Conservation (phyloP, 2,329 filamentous ascomycete genomes). For the Pseudogymnoascus sp. region DNA sequence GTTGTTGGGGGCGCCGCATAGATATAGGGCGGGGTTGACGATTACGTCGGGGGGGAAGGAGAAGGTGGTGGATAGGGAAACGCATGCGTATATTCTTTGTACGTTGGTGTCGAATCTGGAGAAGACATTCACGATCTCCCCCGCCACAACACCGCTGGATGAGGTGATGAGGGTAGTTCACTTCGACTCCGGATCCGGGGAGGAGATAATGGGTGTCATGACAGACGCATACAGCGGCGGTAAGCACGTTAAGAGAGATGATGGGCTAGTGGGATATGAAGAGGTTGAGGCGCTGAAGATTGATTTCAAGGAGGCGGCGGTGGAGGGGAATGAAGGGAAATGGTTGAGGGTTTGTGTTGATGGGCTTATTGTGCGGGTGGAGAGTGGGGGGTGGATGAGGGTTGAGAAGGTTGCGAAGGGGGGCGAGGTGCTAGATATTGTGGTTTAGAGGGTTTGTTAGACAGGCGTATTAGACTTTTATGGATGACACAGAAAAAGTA, state of each 20-base stretch:
- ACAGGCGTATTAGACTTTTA: conserved; percentile 10
- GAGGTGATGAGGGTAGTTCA: conserved; percentile 63
- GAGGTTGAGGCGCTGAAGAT: conserved; percentile 60
- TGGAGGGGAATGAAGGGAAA: conserved; percentile 40
- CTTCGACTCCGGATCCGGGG: conserved; percentile 59
- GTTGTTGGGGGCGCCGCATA: conserved; percentile 57
- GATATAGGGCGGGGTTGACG: conserved; percentile 40
- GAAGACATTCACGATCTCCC: conserved; percentile 73
- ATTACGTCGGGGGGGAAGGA: conserved; percentile 25
- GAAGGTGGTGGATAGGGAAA: conserved; percentile 24
- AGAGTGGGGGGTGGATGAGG: conserved; percentile 61
- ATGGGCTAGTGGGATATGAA: conserved; percentile 63
- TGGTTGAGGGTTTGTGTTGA: conserved; percentile 92
- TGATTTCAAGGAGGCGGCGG: conserved; percentile 57
- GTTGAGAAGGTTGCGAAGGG: conserved; percentile 43
- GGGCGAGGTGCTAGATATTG: conserved; percentile 21
- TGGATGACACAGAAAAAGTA: background rate
- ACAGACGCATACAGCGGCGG: conserved; percentile 51
- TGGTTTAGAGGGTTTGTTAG: conserved; percentile 14
- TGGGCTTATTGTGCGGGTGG: conserved; percentile 73
- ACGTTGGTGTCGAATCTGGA: conserved; percentile 77
- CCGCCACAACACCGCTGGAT: conserved; percentile 60
- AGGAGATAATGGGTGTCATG: conserved; percentile 72
- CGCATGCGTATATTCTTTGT: conserved; percentile 70
- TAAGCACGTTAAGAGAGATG: conserved; percentile 46